Evolutionary conservation across 1,284 basidiomycete genomes (phyloP).

Genomic region (Ustilago hordei): DNA sequence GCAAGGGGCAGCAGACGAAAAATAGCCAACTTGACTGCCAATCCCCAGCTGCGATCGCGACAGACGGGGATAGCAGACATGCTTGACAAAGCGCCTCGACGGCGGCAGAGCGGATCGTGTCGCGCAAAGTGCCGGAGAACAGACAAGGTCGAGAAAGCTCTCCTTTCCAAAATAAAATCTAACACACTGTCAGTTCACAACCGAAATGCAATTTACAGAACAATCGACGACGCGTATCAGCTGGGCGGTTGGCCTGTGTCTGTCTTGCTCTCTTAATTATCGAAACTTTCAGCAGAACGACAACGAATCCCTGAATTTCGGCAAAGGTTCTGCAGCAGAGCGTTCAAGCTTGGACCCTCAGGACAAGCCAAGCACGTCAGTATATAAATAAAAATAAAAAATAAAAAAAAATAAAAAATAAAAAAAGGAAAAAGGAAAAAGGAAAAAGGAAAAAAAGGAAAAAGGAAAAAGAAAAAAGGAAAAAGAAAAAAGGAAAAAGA

Average conservation of each 20-base stretch:
- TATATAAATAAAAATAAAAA: not conserved
- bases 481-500: no score
- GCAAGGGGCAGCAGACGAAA: not conserved
- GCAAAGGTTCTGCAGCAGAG: not conserved
- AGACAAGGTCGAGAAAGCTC: no score
- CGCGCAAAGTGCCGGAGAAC: constrained; percentile 14
- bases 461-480: no score
- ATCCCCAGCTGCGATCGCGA: not conserved
- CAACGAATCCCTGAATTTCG: not conserved
- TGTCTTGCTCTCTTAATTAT: not conserved
- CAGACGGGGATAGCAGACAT: not conserved
- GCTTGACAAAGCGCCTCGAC: not conserved
- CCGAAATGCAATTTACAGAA: constrained; percentile 8
- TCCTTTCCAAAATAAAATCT: not conserved
- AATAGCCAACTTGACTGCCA: not conserved
- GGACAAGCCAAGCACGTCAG: not conserved
- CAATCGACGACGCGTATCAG: constrained; percentile 1
- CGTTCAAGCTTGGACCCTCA: constrained; percentile 3
- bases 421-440: no score
- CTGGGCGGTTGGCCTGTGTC: not conserved
- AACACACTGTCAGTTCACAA: not conserved
- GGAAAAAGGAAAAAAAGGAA: no score
- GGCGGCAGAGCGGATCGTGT: constrained; percentile 17
- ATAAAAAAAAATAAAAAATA: no score
- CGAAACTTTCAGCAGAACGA: constrained; percentile 5